Base-by-base conservation (phyloP, 495 filamentous ascomycete genomes). In the Talaromyces trachyspermus region DNA sequence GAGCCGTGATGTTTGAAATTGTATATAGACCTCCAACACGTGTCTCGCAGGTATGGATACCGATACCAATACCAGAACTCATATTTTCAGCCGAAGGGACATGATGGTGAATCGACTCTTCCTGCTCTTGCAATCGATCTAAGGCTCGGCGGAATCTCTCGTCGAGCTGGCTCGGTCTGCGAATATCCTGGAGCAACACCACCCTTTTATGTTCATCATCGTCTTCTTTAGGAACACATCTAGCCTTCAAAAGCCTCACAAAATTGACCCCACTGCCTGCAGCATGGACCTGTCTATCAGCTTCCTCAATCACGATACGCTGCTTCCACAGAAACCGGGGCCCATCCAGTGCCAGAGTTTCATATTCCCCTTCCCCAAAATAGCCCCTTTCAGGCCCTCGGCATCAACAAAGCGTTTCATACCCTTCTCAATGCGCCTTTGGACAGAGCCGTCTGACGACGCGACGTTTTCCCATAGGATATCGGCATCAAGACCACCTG, bases 351-450 rank as follows among this genome's bases (percentile, higher is more conserved):
- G 90, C 88, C 18, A 98, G 65, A 17, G 88, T 97, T 74, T 98
- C 92, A 68, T 91, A 98, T 71, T 98, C 92, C 3, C 94, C 92
- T 97, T 92, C 0, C 94, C 92, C 17, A 96, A 61, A 15, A 91
- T 76, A 9, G 86, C 84, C 0, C 86, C 87, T 14, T 55, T 35
- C 6, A 71, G 42, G 55, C 78, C 70, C 23, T 69, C 69, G 6
- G 77, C 77, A 23, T 49, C 70, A 42, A 60, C 72, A 75, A 91
- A 96, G 46, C 83, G 73, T 43, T 65, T 66, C 75, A 92, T 82
- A 3, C 75, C 75, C 50, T 69, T 77, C 27, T 70, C 69, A 23
- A 95, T 55, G 42, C 71, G 70, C 37, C 58, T 64, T 51, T 82
- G 69, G 6, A 77, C 66, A 22, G 40, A 53, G 1, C 62, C 50